phyloP scores from a whole-genome alignment of 2,329 filamentous ascomycete species.

The Colletotrichum eleusines region DNA sequence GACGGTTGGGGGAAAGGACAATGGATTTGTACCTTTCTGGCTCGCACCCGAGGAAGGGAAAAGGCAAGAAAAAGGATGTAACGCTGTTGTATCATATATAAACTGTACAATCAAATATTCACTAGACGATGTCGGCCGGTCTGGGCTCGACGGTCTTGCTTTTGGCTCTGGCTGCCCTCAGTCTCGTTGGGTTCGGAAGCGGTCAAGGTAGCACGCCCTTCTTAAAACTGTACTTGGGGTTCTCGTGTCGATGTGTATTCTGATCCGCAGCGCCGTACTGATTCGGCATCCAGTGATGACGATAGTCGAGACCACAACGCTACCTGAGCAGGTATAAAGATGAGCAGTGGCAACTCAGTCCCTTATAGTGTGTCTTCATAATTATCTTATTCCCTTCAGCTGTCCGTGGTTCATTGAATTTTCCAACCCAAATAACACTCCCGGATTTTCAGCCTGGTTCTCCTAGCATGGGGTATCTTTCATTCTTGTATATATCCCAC shows the following conservation, averaged over 20 bases:
- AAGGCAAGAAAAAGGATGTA: slow-evolving; percentile 33
- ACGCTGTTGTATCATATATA: slow-evolving; percentile 55
- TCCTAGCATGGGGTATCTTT: background rate
- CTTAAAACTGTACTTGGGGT: background rate
- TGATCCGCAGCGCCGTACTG: background rate
- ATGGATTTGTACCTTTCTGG: slow-evolving; percentile 1
- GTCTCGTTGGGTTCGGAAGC: background rate
- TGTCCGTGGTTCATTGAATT: background rate
- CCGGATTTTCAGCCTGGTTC: background rate
- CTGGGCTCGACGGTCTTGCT: background rate
- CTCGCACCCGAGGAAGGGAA: slow-evolving; percentile 36
- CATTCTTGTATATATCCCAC: no score
- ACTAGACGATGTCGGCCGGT: slow-evolving; percentile 18
- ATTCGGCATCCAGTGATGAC: background rate
- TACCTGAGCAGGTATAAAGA: background rate
- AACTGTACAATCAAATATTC: slow-evolving; percentile 46
- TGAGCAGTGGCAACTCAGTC: background rate
- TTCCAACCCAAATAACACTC: background rate
- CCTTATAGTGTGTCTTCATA: no score
- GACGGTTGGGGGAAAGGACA: background rate
- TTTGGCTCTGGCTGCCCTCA: background rate
- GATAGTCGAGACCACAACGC: no score
- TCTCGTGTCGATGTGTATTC: background rate
- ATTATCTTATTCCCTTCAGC: background rate
- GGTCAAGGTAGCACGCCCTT: no score